A percentile compares a stretch with the other conserved stretches of the same genome.
Evolutionary conservation across 345 rosid species (phyloP).

Genomic region (Ricinus communis): DNA sequence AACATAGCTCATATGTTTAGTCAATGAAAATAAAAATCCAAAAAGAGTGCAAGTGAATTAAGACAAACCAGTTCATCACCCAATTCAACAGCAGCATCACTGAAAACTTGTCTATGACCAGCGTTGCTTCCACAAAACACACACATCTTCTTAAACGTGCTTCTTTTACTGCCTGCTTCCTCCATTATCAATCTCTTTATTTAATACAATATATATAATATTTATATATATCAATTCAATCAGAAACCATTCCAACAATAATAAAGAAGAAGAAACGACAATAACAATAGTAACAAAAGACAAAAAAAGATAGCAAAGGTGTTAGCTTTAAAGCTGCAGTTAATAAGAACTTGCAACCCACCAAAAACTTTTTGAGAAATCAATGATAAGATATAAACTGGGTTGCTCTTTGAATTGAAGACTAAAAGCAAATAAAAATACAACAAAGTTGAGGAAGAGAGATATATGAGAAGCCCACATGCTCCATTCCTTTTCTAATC

Average conservation of each 20-base stretch:
- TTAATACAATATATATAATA: conserved; percentile 17
- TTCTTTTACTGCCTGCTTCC: conserved; percentile 34
- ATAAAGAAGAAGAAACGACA: conserved; percentile 11
- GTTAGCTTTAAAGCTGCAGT: conserved; percentile 7
- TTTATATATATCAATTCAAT: conserved; percentile 8
- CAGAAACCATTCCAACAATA: conserved; percentile 20
- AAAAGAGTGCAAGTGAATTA: conserved; percentile 6
- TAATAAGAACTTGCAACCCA: background rate
- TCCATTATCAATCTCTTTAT: conserved; percentile 49
- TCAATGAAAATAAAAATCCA: conserved; percentile 10
- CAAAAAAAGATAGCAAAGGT: too few relatives aligned
- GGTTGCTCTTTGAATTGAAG: conserved; percentile 25
- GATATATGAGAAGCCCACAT: conserved; percentile 51
- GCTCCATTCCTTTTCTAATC: conserved; percentile 44
- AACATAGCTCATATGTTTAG: background rate
- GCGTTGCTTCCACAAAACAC: conserved; percentile 96
- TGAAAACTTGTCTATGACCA: conserved; percentile 76
- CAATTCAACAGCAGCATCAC: conserved; percentile 86
- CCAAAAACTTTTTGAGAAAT: conserved; percentile 14
- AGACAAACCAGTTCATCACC: conserved; percentile 89
- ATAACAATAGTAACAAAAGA: conserved; percentile 5
- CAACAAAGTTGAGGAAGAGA: conserved; percentile 23
- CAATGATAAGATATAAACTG: conserved; percentile 23
- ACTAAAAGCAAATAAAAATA: background rate
- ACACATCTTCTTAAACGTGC: conserved; percentile 77